Base-by-base conservation (phyloP, 176 grass and related monocot genomes). In the Zizania latifolia region DNA sequence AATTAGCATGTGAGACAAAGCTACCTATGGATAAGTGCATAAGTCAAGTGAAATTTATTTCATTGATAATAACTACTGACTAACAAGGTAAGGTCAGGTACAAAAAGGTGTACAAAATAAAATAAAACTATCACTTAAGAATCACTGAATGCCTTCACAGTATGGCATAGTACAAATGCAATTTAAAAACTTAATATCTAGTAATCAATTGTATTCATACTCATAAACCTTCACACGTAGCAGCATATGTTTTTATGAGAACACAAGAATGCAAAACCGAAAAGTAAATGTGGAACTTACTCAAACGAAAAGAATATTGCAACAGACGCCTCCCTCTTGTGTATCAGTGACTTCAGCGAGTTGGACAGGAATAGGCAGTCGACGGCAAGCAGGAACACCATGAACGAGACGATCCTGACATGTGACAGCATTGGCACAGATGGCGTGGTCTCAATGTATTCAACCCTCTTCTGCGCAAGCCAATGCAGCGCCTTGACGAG, bases 301-400 rank as follows among this genome's bases (percentile, higher is more conserved):
- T 99, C 91, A 44, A 99, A 99, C 59, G 92, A 87, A 82, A 99
- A 99, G 82, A 99, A 99, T 68, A 99, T 93, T 15, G 91, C 71
- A 26, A 99, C 89, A 0, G 95, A 94, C 26, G 91, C 89, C 73
- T 92, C 83, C 21, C 84, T 15, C 41, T 93, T 88, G 58, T 76
- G 57, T 35, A 99, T 84, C 3, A 94, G 89, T 1, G 89, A 73
- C 43, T 75, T 84, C 3, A 94, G 78, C 13, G 77, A 94, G 75
- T 44, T 99, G 17, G 82, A 72, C 40, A 99, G 71, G 75, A 90
- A 99, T 75, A 94, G 59, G 79, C 91, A 92, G 68, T 99, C 91
- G 0, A 94, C 35, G 5, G 71, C 21, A 13, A 99, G 83, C 62
- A 99, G 82, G 76, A 99, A 99, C 3, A 35, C 68, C 86, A 99